Evolutionary conservation across 1,139 yeast genomes (phyloP).

Genomic region (Magnusiomyces sp.): DNA sequence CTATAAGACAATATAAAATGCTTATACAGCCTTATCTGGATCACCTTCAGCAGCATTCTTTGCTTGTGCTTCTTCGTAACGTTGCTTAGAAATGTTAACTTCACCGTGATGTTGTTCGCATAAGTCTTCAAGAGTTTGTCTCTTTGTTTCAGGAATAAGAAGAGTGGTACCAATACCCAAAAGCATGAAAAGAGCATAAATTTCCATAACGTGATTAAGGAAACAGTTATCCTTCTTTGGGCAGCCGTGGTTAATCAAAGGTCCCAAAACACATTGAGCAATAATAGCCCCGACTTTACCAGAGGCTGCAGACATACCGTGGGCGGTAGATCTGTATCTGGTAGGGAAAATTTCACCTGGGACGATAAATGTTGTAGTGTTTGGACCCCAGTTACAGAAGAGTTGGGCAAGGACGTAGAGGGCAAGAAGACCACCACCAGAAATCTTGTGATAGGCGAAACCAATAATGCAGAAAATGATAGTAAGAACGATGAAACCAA

Average conservation of each 20-base stretch:
- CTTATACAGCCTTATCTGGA: neutral
- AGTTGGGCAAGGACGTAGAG: slow-evolving; percentile 56
- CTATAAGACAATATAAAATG: no score
- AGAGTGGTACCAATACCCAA: slow-evolving; percentile 57
- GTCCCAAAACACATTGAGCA: slow-evolving; percentile 59
- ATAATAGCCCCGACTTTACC: slow-evolving; percentile 97
- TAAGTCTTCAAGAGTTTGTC: slow-evolving; percentile 78
- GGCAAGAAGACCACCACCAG: slow-evolving; percentile 50
- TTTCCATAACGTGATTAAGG: slow-evolving; percentile 87
- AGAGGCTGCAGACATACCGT: slow-evolving; percentile 91
- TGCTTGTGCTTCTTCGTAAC: slow-evolving; percentile 7
- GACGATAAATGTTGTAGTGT: slow-evolving; percentile 87
- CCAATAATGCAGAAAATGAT: slow-evolving; percentile 53
- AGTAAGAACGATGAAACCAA: slow-evolving; percentile 53
- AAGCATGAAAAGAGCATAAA: slow-evolving; percentile 85
- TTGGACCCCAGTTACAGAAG: slow-evolving; percentile 75
- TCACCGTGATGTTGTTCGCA: slow-evolving; percentile 74
- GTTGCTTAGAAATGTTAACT: slow-evolving; percentile 41
- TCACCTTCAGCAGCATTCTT: neutral
- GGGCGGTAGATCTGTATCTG: slow-evolving; percentile 95
- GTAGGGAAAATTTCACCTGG: slow-evolving; percentile 99
- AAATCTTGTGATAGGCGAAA: slow-evolving; percentile 43
- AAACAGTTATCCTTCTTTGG: slow-evolving; percentile 55
- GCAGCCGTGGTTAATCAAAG: slow-evolving; percentile 72
- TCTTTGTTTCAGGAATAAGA: slow-evolving; percentile 80